A percentile compares a stretch with the other conserved stretches of the same genome.
These are phyloP conservation scores for Boletellus sp. DNA, from an alignment of 1,284 basidiomycete species.

Conservation along the genomic window DNA sequence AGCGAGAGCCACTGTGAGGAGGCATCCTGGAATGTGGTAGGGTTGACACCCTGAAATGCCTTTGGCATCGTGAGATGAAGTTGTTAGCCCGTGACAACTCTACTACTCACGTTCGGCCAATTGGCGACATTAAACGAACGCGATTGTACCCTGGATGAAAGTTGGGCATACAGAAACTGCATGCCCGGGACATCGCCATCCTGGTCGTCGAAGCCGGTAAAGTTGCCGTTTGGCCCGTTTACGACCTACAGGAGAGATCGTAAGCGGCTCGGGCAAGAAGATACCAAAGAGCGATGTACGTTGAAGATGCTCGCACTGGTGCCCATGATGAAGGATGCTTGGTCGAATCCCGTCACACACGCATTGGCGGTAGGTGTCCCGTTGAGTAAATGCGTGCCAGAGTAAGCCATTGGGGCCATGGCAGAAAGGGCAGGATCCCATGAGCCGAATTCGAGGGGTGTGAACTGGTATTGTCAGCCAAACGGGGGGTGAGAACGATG, in stretches of 20 bases:
- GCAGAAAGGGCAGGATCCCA: conserved; percentile 64
- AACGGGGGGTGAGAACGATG: neutral
- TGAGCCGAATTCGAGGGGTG: conserved; percentile 64
- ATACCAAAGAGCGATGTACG: conserved; percentile 32
- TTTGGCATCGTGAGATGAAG: conserved; percentile 13
- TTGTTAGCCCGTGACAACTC: neutral
- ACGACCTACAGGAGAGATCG: conserved; percentile 41
- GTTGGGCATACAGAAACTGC: conserved; percentile 45
- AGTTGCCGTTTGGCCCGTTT: conserved; percentile 41
- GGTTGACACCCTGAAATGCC: conserved; percentile 52
- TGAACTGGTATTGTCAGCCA: conserved; percentile 42
- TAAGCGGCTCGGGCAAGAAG: neutral
- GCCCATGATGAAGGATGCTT: conserved; percentile 64
- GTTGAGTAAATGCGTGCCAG: conserved; percentile 55
- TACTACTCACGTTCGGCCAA: conserved; percentile 52
- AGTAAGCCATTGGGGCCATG: conserved; percentile 55
- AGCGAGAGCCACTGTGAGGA: conserved; percentile 50
- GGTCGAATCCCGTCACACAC: conserved; percentile 65
- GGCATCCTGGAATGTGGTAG: conserved; percentile 45
- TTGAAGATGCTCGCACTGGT: conserved; percentile 64
- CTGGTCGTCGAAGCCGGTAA: conserved; percentile 24
- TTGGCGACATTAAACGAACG: conserved; percentile 60
- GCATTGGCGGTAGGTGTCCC: conserved; percentile 49
- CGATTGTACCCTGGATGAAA: conserved; percentile 44
- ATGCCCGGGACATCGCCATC: conserved; percentile 40